Percentiles rank a stretch among this genome's conserved stretches.
Conservation (phyloP, 2,329 filamentous ascomycete genomes). For the Sclerotinia sclerotiorum region DNA sequence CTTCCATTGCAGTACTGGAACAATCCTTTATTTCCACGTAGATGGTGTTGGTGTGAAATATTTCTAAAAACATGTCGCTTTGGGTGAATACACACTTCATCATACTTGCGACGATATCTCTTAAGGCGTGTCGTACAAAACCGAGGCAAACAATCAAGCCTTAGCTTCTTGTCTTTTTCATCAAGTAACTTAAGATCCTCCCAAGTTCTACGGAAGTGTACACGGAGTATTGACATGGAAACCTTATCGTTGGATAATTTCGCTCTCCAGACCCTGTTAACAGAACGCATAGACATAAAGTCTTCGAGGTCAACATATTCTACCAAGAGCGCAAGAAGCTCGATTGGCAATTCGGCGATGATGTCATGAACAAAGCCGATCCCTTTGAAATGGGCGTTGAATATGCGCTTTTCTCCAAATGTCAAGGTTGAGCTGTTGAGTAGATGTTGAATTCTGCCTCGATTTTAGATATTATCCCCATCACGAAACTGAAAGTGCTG, state of each 20-base stretch:
- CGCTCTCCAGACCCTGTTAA: constrained; percentile 32
- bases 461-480: not conserved
- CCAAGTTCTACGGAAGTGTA: constrained; percentile 27
- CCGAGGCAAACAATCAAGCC: not conserved
- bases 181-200: not conserved
- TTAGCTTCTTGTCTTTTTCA: not conserved
- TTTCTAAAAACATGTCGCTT: too few species aligned
- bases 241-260: constrained; percentile 29
- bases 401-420: constrained; percentile 6
- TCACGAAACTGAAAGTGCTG: not conserved
- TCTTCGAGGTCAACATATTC: constrained; percentile 34
- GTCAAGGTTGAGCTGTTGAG: constrained; percentile 8
- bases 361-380: constrained; percentile 19
- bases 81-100: not conserved
- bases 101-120: constrained; percentile 5
- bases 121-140: not conserved
- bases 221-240: constrained; percentile 27
- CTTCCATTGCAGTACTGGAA: constrained; percentile 16
- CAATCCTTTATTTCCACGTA: not conserved
- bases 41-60: too few species aligned
- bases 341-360: constrained; percentile 28
- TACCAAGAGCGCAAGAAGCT: constrained; percentile 30
- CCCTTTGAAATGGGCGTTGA: constrained; percentile 14
- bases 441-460: constrained; percentile 1
- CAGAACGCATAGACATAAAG: constrained; percentile 29